These are phyloP conservation scores for Inonotus hispidus DNA, from an alignment of 1,284 basidiomycete genomes.

Conservation along the genomic window DNA sequence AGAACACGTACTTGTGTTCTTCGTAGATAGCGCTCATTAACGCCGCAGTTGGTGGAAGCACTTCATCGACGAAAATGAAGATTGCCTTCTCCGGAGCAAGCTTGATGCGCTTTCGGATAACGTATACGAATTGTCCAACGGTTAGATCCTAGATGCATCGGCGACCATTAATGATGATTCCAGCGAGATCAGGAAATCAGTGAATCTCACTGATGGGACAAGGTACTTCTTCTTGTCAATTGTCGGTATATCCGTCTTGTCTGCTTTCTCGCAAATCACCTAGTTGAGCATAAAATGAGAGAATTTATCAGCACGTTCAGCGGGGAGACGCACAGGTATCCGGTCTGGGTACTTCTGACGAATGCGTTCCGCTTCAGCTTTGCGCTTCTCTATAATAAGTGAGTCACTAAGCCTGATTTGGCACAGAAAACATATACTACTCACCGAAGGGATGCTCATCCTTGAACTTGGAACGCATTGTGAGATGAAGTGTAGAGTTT, in stretches of 20 bases:
- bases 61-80: slow-evolving; percentile 99
- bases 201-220: slow-evolving; percentile 79
- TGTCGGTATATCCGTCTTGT: slow-evolving; percentile 97
- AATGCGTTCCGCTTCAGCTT: slow-evolving; percentile 96
- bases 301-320: slow-evolving; percentile 14
- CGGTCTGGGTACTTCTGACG: slow-evolving; percentile 98
- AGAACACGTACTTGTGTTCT: slow-evolving; percentile 86
- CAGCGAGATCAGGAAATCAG: background rate
- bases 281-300: slow-evolving; percentile 30
- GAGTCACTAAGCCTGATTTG: slow-evolving; percentile 3
- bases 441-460: slow-evolving; percentile 98
- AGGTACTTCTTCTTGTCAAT: slow-evolving; percentile 99
- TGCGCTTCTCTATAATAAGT: slow-evolving; percentile 81
- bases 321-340: slow-evolving; percentile 74
- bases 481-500: slow-evolving; percentile 10
- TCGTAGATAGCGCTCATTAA: slow-evolving; percentile 99
- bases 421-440: slow-evolving; percentile 30
- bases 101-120: slow-evolving; percentile 99
- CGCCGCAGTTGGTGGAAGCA: slow-evolving; percentile 95
- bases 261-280: slow-evolving; percentile 99
- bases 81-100: slow-evolving; percentile 99
- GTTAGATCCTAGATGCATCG: slow-evolving; percentile 76
- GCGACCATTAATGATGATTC: background rate
- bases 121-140: slow-evolving; percentile 98
- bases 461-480: slow-evolving; percentile 98